Evolutionary conservation across 352 stramenopile species (phyloP).

Genomic region (Pythium utonaiense): DNA sequence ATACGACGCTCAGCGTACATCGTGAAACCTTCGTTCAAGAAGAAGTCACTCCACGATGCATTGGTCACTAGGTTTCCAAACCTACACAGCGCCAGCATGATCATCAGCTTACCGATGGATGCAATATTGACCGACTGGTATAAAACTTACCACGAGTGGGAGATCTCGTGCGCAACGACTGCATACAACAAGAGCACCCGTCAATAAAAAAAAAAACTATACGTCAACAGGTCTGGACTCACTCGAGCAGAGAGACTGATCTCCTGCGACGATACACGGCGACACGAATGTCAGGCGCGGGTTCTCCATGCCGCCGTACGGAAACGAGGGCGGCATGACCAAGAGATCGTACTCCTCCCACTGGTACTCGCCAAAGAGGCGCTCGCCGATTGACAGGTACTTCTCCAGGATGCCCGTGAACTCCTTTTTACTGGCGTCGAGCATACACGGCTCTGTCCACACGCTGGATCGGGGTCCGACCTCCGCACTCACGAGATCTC

Average conservation of each 20-base stretch:
- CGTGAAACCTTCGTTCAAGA: slow-evolving; percentile 87
- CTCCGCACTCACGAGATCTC: slow-evolving; percentile 61
- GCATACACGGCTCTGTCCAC: slow-evolving; percentile 81
- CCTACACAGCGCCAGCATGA: slow-evolving; percentile 22
- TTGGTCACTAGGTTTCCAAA: slow-evolving; percentile 86
- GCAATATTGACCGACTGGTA: too few species aligned
- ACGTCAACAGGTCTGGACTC: too few species aligned
- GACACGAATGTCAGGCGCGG: slow-evolving; percentile 87
- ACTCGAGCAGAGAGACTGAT: slow-evolving; percentile 76
- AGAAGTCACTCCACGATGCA: slow-evolving; percentile 84
- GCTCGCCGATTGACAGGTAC: slow-evolving; percentile 67
- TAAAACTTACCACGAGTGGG: slow-evolving; percentile 70
- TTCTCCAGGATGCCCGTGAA: slow-evolving; percentile 75
- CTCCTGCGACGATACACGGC: slow-evolving; percentile 67
- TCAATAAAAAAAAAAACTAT: too few species aligned
- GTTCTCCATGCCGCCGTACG: slow-evolving; percentile 99
- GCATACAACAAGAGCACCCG: background rate
- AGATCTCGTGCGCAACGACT: slow-evolving; percentile 82
- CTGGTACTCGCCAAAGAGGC: slow-evolving; percentile 76
- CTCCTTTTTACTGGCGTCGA: slow-evolving; percentile 67
- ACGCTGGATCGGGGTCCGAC: slow-evolving; percentile 71
- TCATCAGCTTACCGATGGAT: background rate
- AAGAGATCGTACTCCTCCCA: slow-evolving; percentile 86
- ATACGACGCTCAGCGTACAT: slow-evolving; percentile 83
- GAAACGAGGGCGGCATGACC: slow-evolving; percentile 86